These are phyloP conservation scores for Lodderomyces theae DNA, from an alignment of 1,139 yeast species.

Conservation along the genomic window DNA sequence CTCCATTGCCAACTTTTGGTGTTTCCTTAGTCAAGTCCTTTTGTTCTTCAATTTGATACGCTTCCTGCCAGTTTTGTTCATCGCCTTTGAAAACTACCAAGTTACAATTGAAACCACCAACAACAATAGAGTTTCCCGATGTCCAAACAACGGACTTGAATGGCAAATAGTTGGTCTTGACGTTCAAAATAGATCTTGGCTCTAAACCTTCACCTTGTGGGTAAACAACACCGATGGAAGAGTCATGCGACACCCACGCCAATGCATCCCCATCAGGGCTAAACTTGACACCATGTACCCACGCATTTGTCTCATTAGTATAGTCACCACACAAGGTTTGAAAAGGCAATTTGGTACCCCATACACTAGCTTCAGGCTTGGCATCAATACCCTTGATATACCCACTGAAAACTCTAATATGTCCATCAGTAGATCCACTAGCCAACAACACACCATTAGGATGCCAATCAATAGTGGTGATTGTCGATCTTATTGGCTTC, in stretches of 20 bases:
- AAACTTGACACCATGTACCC: constrained; percentile 92
- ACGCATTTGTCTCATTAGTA: constrained; percentile 73
- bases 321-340: constrained; percentile 89
- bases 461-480: constrained; percentile 89
- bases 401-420: constrained; percentile 90
- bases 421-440: constrained; percentile 93
- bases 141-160: constrained; percentile 73
- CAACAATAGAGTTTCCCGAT: constrained; percentile 63
- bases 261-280: constrained; percentile 75
- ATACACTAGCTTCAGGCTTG: constrained; percentile 76
- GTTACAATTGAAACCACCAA: constrained; percentile 92
- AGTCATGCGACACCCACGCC: constrained; percentile 79
- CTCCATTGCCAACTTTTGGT: constrained; percentile 21
- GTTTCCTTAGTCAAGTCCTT: constrained; percentile 43
- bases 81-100: constrained; percentile 81
- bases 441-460: constrained; percentile 88
- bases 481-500: constrained; percentile 86
- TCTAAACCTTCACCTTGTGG: constrained; percentile 70
- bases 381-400: constrained; percentile 85
- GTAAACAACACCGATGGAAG: constrained; percentile 71
- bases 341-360: constrained; percentile 97
- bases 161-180: constrained; percentile 78
- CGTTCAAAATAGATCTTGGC: constrained; percentile 38
- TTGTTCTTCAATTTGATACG: constrained; percentile 60
- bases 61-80: constrained; percentile 64